phyloP scores from a whole-genome alignment of 225 moss, liverwort and hornwort genomes.

The Takakia lepidozioides region DNA sequence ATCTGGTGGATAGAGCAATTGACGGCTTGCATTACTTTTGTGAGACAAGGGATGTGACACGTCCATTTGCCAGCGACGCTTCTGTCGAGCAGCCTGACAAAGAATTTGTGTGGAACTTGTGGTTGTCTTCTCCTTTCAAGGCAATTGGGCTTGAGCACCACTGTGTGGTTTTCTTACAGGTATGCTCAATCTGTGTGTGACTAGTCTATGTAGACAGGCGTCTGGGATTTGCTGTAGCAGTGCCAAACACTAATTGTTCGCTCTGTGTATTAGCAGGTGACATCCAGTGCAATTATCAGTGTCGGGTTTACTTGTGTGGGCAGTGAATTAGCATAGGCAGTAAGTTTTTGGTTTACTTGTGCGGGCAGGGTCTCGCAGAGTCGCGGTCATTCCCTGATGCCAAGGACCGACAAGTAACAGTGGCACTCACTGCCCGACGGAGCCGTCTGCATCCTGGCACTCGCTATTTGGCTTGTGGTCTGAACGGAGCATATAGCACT shows the following conservation, averaged over 20 bases:
- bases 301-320: not conserved
- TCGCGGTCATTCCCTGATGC: conserved; percentile 49
- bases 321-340: conserved; percentile 5
- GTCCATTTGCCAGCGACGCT: conserved; percentile 83
- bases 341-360: conserved; percentile 56
- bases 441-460: conserved; percentile 99
- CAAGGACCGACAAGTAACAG: conserved; percentile 41
- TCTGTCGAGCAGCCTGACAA: conserved; percentile 73
- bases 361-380: conserved; percentile 98
- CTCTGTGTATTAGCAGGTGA: not conserved
- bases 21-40: conserved; percentile 82
- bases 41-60: conserved; percentile 91
- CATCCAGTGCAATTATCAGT: not conserved
- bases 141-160: conserved; percentile 68
- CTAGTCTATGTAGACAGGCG: too few species aligned
- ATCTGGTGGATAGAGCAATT: conserved; percentile 71
- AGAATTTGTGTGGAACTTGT: conserved; percentile 96
- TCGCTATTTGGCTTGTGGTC: conserved; percentile 90
- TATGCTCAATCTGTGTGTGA: conserved; percentile 14
- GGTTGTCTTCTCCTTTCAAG: conserved; percentile 89
- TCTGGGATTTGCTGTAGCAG: too few species aligned
- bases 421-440: conserved; percentile 83
- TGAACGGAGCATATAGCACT: conserved; percentile 90
- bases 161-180: conserved; percentile 96
- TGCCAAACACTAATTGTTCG: not conserved